Base-by-base conservation (phyloP, 345 rosid genomes). In the Clausena lansium region DNA sequence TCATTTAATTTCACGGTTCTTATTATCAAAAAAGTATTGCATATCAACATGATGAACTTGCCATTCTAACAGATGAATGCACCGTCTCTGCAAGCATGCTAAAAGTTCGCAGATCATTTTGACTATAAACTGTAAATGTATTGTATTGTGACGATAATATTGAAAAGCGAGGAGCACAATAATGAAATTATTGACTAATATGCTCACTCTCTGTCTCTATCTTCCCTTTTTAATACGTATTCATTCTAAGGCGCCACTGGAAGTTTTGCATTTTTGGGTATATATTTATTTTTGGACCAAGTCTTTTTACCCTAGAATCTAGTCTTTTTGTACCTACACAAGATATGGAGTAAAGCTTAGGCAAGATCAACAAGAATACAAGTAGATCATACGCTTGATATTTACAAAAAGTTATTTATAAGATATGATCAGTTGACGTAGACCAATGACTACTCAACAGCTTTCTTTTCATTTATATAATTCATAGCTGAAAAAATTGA, bases 311-410 rank as follows among this genome's bases (percentile, higher is more conserved):
- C 77, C 77, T 13, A 62, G 71, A 64, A 65, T 76, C 38, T 70
- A 32, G 19, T 3, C 33, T 79, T 6, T 36, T 20, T 38, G 62
- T 81, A 71, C 81, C 85, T 78, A 70, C 74, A 80, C 78, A 79
- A 67, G 83, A 80, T 57, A 81, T 87, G 86, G 84, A 87, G 89
- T 87, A 80, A 89, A 83, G 82, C 54, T 80, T 78, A 74, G 88
- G 79, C 82, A 83, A 80, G 67, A 76, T 84, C 77, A 1, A 67
- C 64, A 62, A 41, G 35, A 77, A 74, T 65, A 62, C 85, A 74
- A 77, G 78, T 75, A 79, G 86, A 79, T 74, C 79, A 81, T 61
- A 75, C 65, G 74, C 63, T 79, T 25, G 75, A 67, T 74, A 58
- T 78, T 59, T 35, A 71, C 57, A 25, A 20, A 66, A 66, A 6